Evolutionary conservation across 352 stramenopile species (phyloP).

Genomic region (Pythium aquatile): DNA sequence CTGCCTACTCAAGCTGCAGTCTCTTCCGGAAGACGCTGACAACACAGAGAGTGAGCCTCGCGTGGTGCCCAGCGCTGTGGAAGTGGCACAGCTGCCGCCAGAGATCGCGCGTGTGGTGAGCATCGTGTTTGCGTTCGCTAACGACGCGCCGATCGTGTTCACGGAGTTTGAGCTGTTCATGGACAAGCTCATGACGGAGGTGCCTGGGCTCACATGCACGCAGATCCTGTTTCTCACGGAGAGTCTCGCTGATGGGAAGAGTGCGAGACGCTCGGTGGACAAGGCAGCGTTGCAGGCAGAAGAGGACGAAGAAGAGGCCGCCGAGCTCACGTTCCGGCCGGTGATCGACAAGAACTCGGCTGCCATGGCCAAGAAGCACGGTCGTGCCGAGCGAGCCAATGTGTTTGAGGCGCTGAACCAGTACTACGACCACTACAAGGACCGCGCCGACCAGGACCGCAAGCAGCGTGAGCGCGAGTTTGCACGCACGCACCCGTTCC

Average conservation of each 20-base stretch:
- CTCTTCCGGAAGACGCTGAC: neutral
- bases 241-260: conserved; percentile 42
- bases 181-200: conserved; percentile 61
- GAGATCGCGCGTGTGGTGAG: conserved; percentile 56
- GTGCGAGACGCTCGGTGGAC: conserved; percentile 23
- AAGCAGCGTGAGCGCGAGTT: conserved; percentile 65
- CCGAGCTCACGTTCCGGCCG: conserved; percentile 69
- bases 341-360: conserved; percentile 72
- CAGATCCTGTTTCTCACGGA: conserved; percentile 71
- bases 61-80: conserved; percentile 36
- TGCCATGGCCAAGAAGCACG: conserved; percentile 59
- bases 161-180: conserved; percentile 47
- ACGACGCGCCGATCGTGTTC: conserved; percentile 42
- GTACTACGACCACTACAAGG: conserved; percentile 71
- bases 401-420: conserved; percentile 72
- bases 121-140: conserved; percentile 67
- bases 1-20: conserved; percentile 11
- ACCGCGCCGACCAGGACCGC: conserved; percentile 46
- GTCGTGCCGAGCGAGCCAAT: conserved; percentile 48
- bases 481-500: conserved; percentile 57
- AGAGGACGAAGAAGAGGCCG: conserved; percentile 28
- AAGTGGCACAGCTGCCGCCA: conserved; percentile 42
- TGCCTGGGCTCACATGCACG: conserved; percentile 65
- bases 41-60: conserved; percentile 5
- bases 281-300: conserved; percentile 14